Conservation (phyloP, 75 land plant genomes). For the Isoetes taiwanensis region DNA sequence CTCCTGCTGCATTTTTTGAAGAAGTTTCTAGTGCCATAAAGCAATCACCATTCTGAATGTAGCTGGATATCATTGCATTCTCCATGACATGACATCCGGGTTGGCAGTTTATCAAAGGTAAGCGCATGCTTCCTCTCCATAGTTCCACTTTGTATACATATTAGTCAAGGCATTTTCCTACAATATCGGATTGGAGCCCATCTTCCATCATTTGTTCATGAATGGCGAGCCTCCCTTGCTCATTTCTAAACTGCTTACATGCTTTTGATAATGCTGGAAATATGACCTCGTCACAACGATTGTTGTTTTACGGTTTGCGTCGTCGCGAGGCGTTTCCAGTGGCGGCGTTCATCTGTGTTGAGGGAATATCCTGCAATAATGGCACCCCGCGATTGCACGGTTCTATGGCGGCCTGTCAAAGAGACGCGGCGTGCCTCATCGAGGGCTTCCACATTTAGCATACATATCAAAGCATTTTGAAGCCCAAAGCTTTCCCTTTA, state of each 20-base stretch:
- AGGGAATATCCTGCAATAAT: no score
- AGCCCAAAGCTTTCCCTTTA: no score
- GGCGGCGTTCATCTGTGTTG: no score
- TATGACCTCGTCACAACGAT: no score
- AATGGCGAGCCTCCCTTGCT: conserved; percentile 20
- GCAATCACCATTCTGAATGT: conserved; percentile 8
- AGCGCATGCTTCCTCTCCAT: conserved; percentile 8
- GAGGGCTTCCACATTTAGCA: no score
- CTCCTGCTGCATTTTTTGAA: conserved; percentile 20
- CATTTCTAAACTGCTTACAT: conserved; percentile 22
- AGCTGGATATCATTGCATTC: conserved; percentile 21
- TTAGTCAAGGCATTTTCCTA: conserved; percentile 17
- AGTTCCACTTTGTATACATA: conserved; percentile 17
- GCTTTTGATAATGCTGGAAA: no score
- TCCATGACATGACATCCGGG: conserved; percentile 19
- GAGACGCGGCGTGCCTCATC: no score
- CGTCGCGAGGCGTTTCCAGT: no score
- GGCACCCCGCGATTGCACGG: no score
- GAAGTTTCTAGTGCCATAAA: conserved; percentile 20
- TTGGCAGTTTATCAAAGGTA: conserved; percentile 14
- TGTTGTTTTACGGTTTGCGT: no score
- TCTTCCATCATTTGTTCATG: conserved; percentile 14
- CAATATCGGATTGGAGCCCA: conserved; percentile 6
- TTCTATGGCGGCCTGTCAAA: no score
- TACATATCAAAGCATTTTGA: no score